Evolutionary conservation across 192 early-diverging fungal species (phyloP), one percentile per base, ranked within the genome.

Genomic region (Helicostylum pulchrum): DNA sequence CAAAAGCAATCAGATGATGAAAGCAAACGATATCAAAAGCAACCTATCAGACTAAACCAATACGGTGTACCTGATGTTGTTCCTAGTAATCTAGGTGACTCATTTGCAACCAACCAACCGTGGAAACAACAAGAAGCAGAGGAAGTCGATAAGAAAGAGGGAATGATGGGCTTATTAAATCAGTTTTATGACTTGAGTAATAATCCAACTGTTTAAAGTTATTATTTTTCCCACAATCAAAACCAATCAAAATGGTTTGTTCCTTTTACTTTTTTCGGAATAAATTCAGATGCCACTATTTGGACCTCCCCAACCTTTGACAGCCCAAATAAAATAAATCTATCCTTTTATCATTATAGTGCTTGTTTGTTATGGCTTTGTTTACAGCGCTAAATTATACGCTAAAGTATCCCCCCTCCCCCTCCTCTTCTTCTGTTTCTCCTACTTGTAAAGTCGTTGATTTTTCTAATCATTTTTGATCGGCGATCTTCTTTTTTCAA

Each of bases 131-230:
- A 68, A 54, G 63, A 46, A 0, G 64, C 68, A 23, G 58, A 65
- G 5, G 70, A 72, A 8, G 43, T 32, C 7, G 36, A 50, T 31
- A 64, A 54, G 21, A 62, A 59, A 15, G 53, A 30, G 39, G 81
- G 79, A 14, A 66, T 83, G 47, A 67, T 78, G 68, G 81, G 78
- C 0, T 53, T 85, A 15, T 61, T 85, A 21, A 83, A 83, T 26
- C 78, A 80, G 64, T 77, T 85, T 19, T 83, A 85, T 71, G 81
- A 83, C 21, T 62, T 82, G 51, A 80, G 78, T 63, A 78, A 78
- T 70, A 53, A 46, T 9, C 60, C 67, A 3, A 44, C 53, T 11
- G 17, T 55, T 20, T 67, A 48, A 61, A 19, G 17, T 47, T 17
- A 47, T 47, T 47, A 17, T 47, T 47, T 47, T 47, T 47, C 46